These are phyloP conservation scores for Beauveria medogensis DNA, from an alignment of 2,329 filamentous ascomycete species.

Conservation along the genomic window DNA sequence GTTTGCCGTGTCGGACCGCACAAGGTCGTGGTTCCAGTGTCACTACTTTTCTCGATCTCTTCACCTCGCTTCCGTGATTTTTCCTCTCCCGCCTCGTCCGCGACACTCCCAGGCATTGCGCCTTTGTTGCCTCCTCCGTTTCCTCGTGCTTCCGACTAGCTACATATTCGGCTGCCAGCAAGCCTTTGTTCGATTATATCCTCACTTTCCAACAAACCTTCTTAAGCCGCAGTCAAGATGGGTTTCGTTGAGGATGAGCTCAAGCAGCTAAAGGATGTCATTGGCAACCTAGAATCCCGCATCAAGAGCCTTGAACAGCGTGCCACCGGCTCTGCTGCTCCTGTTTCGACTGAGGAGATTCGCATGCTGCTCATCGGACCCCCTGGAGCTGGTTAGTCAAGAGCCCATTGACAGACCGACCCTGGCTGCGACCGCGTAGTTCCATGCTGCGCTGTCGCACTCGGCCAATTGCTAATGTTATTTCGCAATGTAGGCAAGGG, in stretches of 20 bases:
- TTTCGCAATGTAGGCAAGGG: conserved; percentile 68
- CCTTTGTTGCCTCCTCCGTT: conserved; percentile 6
- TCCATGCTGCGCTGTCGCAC: not conserved
- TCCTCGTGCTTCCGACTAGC: conserved; percentile 2
- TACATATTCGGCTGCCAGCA: not conserved
- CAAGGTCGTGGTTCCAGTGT: conserved; percentile 5
- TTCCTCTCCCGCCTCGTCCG: not conserved
- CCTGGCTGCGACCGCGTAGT: conserved; percentile 14
- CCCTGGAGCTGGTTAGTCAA: conserved; percentile 80
- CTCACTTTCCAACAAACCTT: not conserved
- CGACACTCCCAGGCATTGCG: conserved; percentile 14
- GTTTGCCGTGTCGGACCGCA: conserved; percentile 4
- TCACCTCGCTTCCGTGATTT: conserved; percentile 2
- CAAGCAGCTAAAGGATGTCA: conserved; percentile 74
- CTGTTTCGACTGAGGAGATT: conserved; percentile 56
- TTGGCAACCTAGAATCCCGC: conserved; percentile 75
- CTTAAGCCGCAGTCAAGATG: conserved; percentile 51
- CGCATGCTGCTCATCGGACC: conserved; percentile 98
- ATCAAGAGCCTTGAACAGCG: conserved; percentile 77
- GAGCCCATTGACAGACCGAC: conserved; percentile 2
- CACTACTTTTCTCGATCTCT: conserved; percentile 9
- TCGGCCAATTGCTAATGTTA: conserved; percentile 11
- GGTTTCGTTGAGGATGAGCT: conserved; percentile 81
- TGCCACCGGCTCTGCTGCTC: conserved; percentile 45
- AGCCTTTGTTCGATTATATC: not conserved